A percentile compares a stretch with the other conserved stretches of the same genome.
Conservation (phyloP, 2,329 filamentous ascomycete species). For the Aspergillus phoenicis region DNA sequence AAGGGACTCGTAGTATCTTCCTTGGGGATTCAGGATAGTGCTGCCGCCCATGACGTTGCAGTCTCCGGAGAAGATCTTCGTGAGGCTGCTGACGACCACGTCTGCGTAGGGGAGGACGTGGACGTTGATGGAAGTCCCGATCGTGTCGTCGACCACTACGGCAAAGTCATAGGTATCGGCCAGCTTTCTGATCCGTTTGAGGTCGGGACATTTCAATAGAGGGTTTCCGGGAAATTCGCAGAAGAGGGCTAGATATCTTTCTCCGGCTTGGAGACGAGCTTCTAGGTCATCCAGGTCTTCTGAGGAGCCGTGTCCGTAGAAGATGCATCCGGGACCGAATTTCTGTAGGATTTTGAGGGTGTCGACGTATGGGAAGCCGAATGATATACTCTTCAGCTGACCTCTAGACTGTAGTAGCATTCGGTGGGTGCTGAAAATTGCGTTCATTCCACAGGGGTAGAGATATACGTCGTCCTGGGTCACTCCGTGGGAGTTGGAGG, state of each 20-base stretch:
- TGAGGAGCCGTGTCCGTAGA: conserved; percentile 3
- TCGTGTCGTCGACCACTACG: conserved; percentile 8
- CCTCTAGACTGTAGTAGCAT: not conserved
- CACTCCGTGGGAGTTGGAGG: not conserved
- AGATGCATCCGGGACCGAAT: not conserved
- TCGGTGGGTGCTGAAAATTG: not conserved
- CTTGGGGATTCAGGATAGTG: not conserved
- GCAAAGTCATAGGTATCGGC: not conserved
- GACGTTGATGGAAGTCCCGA: not conserved
- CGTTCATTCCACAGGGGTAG: not conserved
- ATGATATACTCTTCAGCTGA: not conserved
- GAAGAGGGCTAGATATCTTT: conserved; percentile 2
- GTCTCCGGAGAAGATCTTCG: conserved; percentile 8
- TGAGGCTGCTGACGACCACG: conserved; percentile 3
- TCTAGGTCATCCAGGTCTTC: conserved; percentile 3
- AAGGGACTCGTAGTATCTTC: not conserved
- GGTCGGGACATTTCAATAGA: not conserved
- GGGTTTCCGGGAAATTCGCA: conserved; percentile 7
- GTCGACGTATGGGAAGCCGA: not conserved
- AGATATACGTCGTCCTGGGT: not conserved
- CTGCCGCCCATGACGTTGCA: conserved; percentile 11
- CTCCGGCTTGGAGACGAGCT: not conserved
- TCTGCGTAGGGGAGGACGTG: conserved; percentile 4
- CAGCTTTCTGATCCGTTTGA: not conserved
- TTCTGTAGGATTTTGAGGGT: not conserved